Evolutionary conservation across 176 grass and related monocot genomes (phyloP), one percentile per base, ranked within the genome.

Genomic region (Musa beccarii): DNA sequence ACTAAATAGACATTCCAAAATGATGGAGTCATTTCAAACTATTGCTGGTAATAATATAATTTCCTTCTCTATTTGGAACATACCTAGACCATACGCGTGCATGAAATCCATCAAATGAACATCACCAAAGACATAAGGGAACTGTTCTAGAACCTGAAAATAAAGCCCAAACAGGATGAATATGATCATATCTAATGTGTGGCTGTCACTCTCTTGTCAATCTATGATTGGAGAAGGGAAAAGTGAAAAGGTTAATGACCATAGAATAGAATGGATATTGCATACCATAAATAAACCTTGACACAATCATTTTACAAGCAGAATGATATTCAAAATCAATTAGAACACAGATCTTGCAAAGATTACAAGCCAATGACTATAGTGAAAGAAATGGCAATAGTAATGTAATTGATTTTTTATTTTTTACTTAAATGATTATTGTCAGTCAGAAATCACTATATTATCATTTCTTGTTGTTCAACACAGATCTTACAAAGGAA

Each of bases 81-180:
- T 78, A 92, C 92, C 92, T 77, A 96, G 78, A 49, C 85, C 80
- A 92, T 51, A 84, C 75, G 89, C 81, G 83, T 88, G 83, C 72
- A 92, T 85, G 66, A 92, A 96, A 81, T 88, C 70, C 28, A 82
- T 79, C 74, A 88, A 66, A 8, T 71, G 84, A 77, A 84, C 65
- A 71, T 90, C 73, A 80, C 81, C 89, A 83, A 92, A 96, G 34
- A 86, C 74, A 43, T 83, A 79, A 28, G 68, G 61, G 52, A 92
- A 88, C 76, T 23, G 53, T 51, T 92, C 87, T 75, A 96, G 77
- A 86, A 67, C 79, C 89, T 96, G 75, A 79, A 25, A 51, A 71
- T 76, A 74, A 69, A 21, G 26, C 34, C 21, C 53, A 53, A 54
- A 34, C 57, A 29, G 49, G 52, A 77, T 59, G 2, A 72, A 43